Percentiles rank a stretch among this genome's conserved stretches.
These are phyloP conservation scores for Beta lomatogona DNA, from an alignment of 179 eudicot genomes.

Conservation along the genomic window DNA sequence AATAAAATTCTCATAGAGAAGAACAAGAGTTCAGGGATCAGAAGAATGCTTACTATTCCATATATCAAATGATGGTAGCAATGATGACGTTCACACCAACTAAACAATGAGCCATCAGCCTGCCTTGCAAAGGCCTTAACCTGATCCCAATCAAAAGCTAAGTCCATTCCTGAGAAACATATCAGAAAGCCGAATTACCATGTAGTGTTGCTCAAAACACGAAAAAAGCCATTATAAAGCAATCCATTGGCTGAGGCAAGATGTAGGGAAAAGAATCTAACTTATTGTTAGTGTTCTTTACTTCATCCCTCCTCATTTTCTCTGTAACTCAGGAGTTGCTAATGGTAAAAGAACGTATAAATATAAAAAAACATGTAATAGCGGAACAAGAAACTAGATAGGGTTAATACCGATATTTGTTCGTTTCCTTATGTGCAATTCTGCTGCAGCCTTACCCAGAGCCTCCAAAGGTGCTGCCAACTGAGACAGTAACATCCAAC, in stretches of 20 bases:
- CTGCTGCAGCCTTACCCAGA: slow-evolving; percentile 81
- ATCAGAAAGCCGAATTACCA: slow-evolving; percentile 7
- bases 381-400: neutral
- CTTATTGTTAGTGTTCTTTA: neutral
- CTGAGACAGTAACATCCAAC: slow-evolving; percentile 41
- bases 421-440: slow-evolving; percentile 73
- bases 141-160: slow-evolving; percentile 81
- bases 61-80: slow-evolving; percentile 70
- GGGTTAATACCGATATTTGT: slow-evolving; percentile 62
- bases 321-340: neutral
- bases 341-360: neutral
- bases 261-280: neutral
- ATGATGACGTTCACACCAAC: slow-evolving; percentile 87
- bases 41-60: slow-evolving; percentile 62
- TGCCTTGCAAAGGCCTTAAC: slow-evolving; percentile 76
- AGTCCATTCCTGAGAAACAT: slow-evolving; percentile 74
- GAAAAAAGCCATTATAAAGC: neutral
- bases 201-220: slow-evolving; percentile 1
- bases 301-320: neutral
- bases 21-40: neutral
- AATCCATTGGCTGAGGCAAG: neutral
- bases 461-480: slow-evolving; percentile 78
- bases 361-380: neutral
- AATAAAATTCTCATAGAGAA: neutral
- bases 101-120: slow-evolving; percentile 88